Evolutionary conservation across 805 yeast species (phyloP).

Genomic region (Saturnispora quitensis): DNA sequence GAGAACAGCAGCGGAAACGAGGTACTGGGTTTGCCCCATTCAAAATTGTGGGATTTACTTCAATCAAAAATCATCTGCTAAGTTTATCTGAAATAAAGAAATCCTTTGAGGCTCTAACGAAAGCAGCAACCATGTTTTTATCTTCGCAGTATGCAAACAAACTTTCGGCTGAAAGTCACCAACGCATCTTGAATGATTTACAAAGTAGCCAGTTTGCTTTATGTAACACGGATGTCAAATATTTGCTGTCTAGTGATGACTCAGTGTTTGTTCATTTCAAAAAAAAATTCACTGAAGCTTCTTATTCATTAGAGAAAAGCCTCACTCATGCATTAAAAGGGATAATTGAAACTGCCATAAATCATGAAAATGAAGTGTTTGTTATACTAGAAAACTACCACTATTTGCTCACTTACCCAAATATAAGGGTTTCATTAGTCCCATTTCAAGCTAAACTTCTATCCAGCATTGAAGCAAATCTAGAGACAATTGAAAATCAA

Average conservation of each 20-base stretch:
- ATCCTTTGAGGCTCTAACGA: not conserved
- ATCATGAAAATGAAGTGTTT: constrained; percentile 34
- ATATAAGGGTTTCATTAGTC: constrained; percentile 47
- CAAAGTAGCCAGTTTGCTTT: not conserved
- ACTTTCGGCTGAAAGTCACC: not conserved
- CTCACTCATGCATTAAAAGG: constrained; percentile 1
- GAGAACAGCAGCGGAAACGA: constrained; percentile 69
- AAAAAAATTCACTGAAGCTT: not conserved
- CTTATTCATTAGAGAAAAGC: not conserved
- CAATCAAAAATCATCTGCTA: not conserved
- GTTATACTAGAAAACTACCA: constrained; percentile 40
- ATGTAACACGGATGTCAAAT: not conserved
- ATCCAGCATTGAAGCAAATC: constrained; percentile 38
- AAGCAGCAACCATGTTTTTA: not conserved
- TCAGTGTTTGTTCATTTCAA: not conserved
- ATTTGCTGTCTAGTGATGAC: not conserved
- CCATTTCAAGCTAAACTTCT: constrained; percentile 49
- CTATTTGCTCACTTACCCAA: constrained; percentile 41
- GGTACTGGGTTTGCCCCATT: constrained; percentile 62
- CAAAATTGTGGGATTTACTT: constrained; percentile 39
- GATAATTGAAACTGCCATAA: not conserved
- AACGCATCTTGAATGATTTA: not conserved
- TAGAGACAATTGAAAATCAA: constrained; percentile 33
- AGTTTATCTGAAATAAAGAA: not conserved
- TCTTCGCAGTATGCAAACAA: not conserved